phyloP scores from a whole-genome alignment of 768 basidiomycete genomes.

The Boletales sp. region DNA sequence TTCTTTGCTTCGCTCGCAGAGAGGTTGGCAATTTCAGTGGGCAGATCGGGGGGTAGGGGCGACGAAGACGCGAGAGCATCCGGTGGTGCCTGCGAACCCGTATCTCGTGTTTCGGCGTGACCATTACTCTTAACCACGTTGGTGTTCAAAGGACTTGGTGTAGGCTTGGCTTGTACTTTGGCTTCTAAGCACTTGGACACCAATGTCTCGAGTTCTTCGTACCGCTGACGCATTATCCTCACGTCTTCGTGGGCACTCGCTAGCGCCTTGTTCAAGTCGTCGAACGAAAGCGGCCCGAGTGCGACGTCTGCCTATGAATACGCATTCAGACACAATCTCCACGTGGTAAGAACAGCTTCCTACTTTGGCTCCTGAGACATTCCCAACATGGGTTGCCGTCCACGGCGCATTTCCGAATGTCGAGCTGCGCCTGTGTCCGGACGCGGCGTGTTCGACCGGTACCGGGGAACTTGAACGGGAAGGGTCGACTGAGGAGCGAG shows the following conservation, averaged over 20 bases:
- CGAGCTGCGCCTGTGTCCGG: slow-evolving; percentile 20
- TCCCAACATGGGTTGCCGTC: slow-evolving; percentile 6
- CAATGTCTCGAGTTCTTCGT: slow-evolving; percentile 20
- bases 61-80: background rate
- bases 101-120: background rate
- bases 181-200: slow-evolving; percentile 14
- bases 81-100: background rate
- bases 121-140: slow-evolving; percentile 1
- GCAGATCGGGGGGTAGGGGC: slow-evolving; percentile 1
- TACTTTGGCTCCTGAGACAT: slow-evolving; percentile 4
- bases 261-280: slow-evolving; percentile 24
- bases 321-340: slow-evolving; percentile 1
- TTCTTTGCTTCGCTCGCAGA: slow-evolving; percentile 24
- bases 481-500: background rate
- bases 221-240: slow-evolving; percentile 20
- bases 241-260: slow-evolving; percentile 23
- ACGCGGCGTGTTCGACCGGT: background rate
- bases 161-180: background rate
- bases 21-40: slow-evolving; percentile 13
- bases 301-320: slow-evolving; percentile 3
- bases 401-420: slow-evolving; percentile 21
- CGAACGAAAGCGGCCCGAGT: slow-evolving; percentile 19
- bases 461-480: slow-evolving; percentile 15
- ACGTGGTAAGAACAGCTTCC: slow-evolving; percentile 2
- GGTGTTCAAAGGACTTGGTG: background rate